Percentiles rank a stretch among this genome's conserved stretches.
Evolutionary conservation across 2,329 filamentous ascomycete genomes (phyloP).

Genomic region (Hypoxylon sp.): DNA sequence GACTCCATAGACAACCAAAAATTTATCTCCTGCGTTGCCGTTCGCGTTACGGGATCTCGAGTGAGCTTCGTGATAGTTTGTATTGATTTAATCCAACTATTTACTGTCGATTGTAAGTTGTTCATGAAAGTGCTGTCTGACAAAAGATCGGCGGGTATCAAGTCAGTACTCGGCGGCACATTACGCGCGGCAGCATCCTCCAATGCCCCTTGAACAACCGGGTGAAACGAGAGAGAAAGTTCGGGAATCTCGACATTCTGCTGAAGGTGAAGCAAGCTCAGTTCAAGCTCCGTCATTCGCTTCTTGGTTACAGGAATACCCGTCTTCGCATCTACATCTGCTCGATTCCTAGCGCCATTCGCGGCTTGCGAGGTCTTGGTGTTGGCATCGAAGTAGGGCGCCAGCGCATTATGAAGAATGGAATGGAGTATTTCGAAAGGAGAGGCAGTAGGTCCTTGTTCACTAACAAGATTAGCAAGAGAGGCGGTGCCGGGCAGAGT

Average conservation of each 20-base stretch:
- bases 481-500: slow-evolving; percentile 88
- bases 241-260: slow-evolving; percentile 99
- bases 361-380: slow-evolving; percentile 83
- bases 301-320: slow-evolving; percentile 98
- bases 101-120: slow-evolving; percentile 91
- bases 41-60: slow-evolving; percentile 80
- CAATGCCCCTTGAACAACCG: slow-evolving; percentile 87
- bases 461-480: slow-evolving; percentile 74
- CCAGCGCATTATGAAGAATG: slow-evolving; percentile 89
- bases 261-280: slow-evolving; percentile 90
- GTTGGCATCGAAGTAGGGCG: slow-evolving; percentile 97
- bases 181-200: slow-evolving; percentile 80
- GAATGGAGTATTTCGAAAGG: slow-evolving; percentile 95
- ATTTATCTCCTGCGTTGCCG: slow-evolving; percentile 97
- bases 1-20: slow-evolving; percentile 99
- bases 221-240: slow-evolving; percentile 87
- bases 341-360: slow-evolving; percentile 77
- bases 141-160: slow-evolving; percentile 81
- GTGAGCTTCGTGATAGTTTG: slow-evolving; percentile 96
- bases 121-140: slow-evolving; percentile 95
- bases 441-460: slow-evolving; percentile 80
- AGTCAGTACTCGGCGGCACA: slow-evolving; percentile 79
- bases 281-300: slow-evolving; percentile 92
- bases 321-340: slow-evolving; percentile 91
- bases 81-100: slow-evolving; percentile 99